phyloP scores from a whole-genome alignment of 2,329 filamentous ascomycete genomes.

The Alternaria tenuissima region DNA sequence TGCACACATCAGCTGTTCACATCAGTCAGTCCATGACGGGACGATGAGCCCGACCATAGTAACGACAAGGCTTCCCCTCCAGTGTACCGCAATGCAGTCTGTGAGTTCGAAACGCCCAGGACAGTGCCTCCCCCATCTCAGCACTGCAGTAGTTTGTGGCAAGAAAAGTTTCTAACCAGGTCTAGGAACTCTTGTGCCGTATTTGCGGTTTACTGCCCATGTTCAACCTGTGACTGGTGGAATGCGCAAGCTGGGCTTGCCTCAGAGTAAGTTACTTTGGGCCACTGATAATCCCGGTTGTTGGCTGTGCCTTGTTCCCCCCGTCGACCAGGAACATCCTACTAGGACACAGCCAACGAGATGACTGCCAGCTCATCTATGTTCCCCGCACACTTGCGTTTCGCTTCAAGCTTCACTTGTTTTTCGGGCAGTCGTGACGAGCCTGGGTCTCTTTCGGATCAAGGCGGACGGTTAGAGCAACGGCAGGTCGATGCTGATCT shows the following conservation, averaged over 20 bases:
- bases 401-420: conserved; percentile 11
- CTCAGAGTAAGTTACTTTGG: conserved; percentile 2
- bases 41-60: conserved; percentile 1
- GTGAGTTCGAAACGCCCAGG: conserved; percentile 5
- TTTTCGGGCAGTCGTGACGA: conserved; percentile 8
- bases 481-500: conserved; percentile 9
- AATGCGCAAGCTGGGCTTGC: conserved; percentile 3
- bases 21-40: background rate
- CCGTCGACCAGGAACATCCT: conserved; percentile 13
- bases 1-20: background rate
- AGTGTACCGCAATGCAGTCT: background rate
- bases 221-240: conserved; percentile 6
- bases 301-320: background rate
- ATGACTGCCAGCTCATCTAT: conserved; percentile 6
- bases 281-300: conserved; percentile 2
- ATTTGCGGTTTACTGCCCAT: background rate
- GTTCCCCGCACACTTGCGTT: conserved; percentile 20
- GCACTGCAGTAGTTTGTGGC: conserved; percentile 10
- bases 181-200: background rate
- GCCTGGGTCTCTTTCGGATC: conserved; percentile 8
- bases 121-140: conserved; percentile 2
- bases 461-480: conserved; percentile 7
- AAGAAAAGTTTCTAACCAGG: conserved; percentile 1
- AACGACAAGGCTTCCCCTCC: conserved; percentile 1
- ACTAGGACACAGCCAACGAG: conserved; percentile 4